Base-by-base conservation (phyloP, 768 basidiomycete species). In the Termitomyces sp. region DNA sequence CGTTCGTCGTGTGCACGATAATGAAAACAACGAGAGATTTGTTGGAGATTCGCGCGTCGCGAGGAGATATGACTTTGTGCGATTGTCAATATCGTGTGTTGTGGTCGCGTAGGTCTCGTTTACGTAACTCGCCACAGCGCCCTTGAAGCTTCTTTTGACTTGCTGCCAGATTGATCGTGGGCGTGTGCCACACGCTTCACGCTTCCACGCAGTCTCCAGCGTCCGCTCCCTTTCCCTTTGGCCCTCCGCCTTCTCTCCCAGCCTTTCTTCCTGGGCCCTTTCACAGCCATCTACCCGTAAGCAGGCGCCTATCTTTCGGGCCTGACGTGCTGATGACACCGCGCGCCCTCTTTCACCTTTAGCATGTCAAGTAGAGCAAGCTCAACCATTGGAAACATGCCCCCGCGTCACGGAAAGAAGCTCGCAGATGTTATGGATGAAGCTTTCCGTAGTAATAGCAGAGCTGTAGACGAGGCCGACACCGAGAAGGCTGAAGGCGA, bases 291-390 rank as follows among this genome's bases (percentile, higher is more conserved):
- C 18, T 52, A 12, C 26, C 37, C 16, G 51, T 52, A 41, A 52
- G 51, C 24, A 52, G 29, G 28, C 37, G 37, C 37, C 20, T 28
- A 4, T 16, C 36, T 51, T 37, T 12, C 36, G 51, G 37, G 33
- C 50, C 34, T 24, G 22, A 41, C 44, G 24, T 36, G 31, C 16
- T 55, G 24, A 55, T 31, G 22, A 33, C 20, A 41, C 33, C 52
- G 36, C 28, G 54, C 58, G 47, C 47, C 49, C 52, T 44, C 7
- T 47, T 47, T 24, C 33, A 22, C 34, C 52, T 31, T 24, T 51
- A 59, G 58, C 36, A 73, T 73, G 71, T 73, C 74, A 41, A 73
- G 66, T 65, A 68, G 67, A 47, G 64, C 70, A 60, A 75, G 73
- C 64, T 68, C 71, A 51, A 70, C 67, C 64, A 61, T 72, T 51